A percentile compares a stretch with the other conserved stretches of the same genome.
Evolutionary conservation across 768 basidiomycete genomes (phyloP).

Genomic region (Cystobasidium onofrii): DNA sequence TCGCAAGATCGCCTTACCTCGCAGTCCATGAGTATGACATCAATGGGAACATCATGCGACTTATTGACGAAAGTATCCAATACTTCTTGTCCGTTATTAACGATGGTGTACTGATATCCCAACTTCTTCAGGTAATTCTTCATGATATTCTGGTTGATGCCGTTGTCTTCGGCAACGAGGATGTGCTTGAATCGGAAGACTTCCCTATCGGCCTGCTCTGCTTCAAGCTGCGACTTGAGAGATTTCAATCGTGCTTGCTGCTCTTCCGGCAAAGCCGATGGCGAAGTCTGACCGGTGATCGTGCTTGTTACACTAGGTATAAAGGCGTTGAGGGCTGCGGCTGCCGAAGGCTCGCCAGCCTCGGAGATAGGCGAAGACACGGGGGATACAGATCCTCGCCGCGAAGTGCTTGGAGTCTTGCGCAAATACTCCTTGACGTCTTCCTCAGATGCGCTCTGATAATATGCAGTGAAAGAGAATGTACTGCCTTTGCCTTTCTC

Average conservation of each 20-base stretch:
- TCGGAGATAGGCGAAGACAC: not conserved
- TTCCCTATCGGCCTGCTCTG: not conserved
- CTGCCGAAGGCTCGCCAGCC: not conserved
- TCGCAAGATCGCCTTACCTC: not conserved
- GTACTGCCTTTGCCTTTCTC: constrained; percentile 21
- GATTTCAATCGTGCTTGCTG: not conserved
- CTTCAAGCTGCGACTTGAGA: not conserved
- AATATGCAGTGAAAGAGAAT: constrained; percentile 19
- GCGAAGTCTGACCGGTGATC: constrained; percentile 3
- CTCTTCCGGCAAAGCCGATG: not conserved
- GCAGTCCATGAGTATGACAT: constrained; percentile 26
- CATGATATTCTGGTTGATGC: constrained; percentile 29
- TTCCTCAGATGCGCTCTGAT: constrained; percentile 1
- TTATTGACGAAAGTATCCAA: constrained; percentile 13
- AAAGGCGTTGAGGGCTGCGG: not conserved
- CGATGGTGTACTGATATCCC: constrained; percentile 13
- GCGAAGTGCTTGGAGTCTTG: not conserved
- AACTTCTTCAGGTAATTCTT: constrained; percentile 18
- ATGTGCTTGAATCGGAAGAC: constrained; percentile 23
- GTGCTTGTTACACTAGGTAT: not conserved
- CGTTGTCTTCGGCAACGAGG: constrained; percentile 24
- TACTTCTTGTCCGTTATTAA: constrained; percentile 18
- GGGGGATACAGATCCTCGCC: not conserved
- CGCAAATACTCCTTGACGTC: not conserved
- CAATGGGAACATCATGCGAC: not conserved